Evolutionary conservation across 1,284 basidiomycete species (phyloP).

Genomic region (Rhodotorula sp.): DNA sequence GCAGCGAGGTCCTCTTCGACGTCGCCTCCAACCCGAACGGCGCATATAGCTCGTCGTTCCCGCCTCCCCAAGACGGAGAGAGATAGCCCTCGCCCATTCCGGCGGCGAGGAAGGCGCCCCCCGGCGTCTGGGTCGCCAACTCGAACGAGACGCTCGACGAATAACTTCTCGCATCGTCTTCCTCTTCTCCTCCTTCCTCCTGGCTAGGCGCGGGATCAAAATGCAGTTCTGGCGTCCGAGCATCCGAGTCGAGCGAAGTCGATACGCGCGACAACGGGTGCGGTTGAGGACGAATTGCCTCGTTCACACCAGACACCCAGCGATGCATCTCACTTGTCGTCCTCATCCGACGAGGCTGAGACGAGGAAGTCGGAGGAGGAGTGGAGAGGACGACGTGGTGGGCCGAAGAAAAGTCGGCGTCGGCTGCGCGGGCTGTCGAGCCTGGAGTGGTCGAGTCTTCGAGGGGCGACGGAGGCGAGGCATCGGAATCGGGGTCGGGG

Average conservation of each 20-base stretch:
- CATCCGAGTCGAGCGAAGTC: neutral
- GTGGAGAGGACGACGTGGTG: neutral
- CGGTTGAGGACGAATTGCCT: neutral
- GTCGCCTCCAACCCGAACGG: neutral
- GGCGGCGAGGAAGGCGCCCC: no score
- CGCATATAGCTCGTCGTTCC: neutral
- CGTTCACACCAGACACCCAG: constrained; percentile 4
- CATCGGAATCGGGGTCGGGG: neutral
- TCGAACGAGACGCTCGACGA: no score
- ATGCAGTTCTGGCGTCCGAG: constrained; percentile 1
- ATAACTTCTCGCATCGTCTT: neutral
- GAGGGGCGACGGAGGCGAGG: neutral
- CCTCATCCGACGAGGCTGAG: neutral
- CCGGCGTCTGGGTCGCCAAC: no score
- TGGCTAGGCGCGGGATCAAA: neutral
- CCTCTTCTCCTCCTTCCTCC: neutral
- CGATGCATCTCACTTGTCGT: constrained; percentile 8
- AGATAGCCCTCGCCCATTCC: no score
- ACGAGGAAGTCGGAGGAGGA: neutral
- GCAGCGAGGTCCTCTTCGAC: constrained; percentile 6
- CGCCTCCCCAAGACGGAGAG: no score
- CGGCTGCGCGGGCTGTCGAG: neutral
- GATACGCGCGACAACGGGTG: neutral
- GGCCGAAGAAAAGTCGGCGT: neutral
- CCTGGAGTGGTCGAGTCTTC: no score